Conservation (phyloP, 768 basidiomycete species). For the Suillus clintonianus region DNA sequence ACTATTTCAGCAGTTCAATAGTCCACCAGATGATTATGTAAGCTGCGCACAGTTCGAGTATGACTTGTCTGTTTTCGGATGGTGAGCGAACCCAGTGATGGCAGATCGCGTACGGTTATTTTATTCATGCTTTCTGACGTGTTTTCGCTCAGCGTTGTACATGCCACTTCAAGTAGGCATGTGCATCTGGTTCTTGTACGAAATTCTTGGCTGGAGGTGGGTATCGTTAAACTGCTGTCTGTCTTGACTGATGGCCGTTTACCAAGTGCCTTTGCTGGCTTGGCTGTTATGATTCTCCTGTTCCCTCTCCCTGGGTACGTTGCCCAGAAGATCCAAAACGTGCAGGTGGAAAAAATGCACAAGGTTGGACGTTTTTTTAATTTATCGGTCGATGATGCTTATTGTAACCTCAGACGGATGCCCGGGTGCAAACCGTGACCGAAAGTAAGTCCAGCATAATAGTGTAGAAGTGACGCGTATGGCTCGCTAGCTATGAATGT, state of each 20-base stretch:
- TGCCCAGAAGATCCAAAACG: constrained; percentile 45
- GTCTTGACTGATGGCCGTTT: neutral
- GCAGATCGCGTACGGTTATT: too few species aligned
- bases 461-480: constrained; percentile 5
- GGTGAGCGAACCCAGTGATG: too few species aligned
- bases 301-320: constrained; percentile 62
- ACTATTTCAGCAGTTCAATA: too few species aligned
- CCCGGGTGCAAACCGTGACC: constrained; percentile 59
- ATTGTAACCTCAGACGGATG: constrained; percentile 45
- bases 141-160: constrained; percentile 5
- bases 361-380: constrained; percentile 24
- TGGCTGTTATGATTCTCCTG: constrained; percentile 51
- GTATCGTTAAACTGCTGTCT: neutral
- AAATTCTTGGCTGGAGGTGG: constrained; percentile 46
- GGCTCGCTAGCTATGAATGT: constrained; percentile 49
- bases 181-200: constrained; percentile 46
- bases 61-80: too few species aligned
- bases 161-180: constrained; percentile 18
- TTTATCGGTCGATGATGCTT: neutral
- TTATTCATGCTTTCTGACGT: neutral
- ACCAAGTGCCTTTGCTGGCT: constrained; percentile 51
- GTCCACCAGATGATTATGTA: too few species aligned
- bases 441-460: constrained; percentile 45
- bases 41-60: too few species aligned
- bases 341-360: constrained; percentile 52